These are phyloP conservation scores for Candida insectorum DNA, from an alignment of 805 yeast species.

Conservation along the genomic window DNA sequence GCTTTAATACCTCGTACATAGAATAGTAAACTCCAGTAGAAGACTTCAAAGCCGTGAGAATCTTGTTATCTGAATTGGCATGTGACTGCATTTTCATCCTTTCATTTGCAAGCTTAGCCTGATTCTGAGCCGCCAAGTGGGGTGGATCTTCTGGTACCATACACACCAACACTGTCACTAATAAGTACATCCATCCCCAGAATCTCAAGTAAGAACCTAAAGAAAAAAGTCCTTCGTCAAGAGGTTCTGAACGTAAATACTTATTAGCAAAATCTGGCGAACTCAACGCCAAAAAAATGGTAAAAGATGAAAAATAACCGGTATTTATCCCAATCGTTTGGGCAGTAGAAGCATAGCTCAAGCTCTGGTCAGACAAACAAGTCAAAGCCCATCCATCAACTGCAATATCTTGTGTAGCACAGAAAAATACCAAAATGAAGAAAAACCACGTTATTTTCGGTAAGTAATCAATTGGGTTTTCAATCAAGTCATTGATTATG, in stretches of 20 bases:
- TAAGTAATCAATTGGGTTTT: constrained; percentile 49
- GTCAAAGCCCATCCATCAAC: constrained; percentile 99
- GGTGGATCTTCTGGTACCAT: constrained; percentile 72
- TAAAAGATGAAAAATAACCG: constrained; percentile 89
- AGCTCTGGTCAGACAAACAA: constrained; percentile 68
- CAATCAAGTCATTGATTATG: constrained; percentile 48
- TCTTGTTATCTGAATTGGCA: constrained; percentile 18
- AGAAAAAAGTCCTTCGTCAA: constrained; percentile 62
- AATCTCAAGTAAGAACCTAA: constrained; percentile 72
- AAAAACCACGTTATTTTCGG: constrained; percentile 63
- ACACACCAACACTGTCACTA: constrained; percentile 52
- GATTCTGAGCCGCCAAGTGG: constrained; percentile 35
- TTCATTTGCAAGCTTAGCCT: constrained; percentile 24
- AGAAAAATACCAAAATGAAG: constrained; percentile 74
- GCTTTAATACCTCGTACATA: constrained; percentile 65
- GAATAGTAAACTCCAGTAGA: constrained; percentile 50
- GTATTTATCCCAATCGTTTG: constrained; percentile 93
- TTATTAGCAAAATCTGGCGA: constrained; percentile 91
- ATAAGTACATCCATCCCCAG: constrained; percentile 71
- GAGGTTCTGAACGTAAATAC: constrained; percentile 63
- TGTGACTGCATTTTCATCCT: constrained; percentile 24
- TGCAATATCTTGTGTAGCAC: constrained; percentile 98
- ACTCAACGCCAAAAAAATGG: constrained; percentile 85
- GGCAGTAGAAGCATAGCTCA: constrained; percentile 94
- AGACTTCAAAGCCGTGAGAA: constrained; percentile 9